Percentiles rank a stretch among this genome's conserved stretches.
Evolutionary conservation across 192 early-diverging fungal genomes (phyloP).

Genomic region (Backusella liffmaniae): DNA sequence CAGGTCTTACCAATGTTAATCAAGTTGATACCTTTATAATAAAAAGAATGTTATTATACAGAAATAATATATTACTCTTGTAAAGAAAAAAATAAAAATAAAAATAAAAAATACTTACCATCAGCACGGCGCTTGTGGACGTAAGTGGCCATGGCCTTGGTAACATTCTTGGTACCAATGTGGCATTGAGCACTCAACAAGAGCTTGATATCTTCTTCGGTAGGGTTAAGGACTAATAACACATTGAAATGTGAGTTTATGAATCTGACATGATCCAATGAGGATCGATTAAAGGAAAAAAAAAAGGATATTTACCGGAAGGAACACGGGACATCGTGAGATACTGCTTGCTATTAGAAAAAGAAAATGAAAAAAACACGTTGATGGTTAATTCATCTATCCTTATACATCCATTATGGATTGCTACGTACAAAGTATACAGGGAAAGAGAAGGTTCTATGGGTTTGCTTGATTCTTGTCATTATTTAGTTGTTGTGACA

Average conservation of each 20-base stretch:
- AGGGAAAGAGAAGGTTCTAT: slow-evolving; percentile 25
- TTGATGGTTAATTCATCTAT: slow-evolving; percentile 14
- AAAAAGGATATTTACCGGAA: slow-evolving; percentile 15
- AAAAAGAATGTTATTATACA: not conserved
- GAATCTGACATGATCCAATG: not conserved
- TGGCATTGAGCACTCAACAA: slow-evolving; percentile 96
- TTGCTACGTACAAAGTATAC: slow-evolving; percentile 23
- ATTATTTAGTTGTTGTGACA: not conserved
- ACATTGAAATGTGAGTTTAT: not conserved
- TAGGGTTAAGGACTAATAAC: slow-evolving; percentile 61
- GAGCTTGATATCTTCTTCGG: slow-evolving; percentile 92
- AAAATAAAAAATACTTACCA: too few species aligned
- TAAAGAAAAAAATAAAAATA: not conserved
- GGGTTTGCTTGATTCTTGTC: not conserved
- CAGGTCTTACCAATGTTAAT: slow-evolving; percentile 99
- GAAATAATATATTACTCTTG: not conserved
- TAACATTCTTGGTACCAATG: slow-evolving; percentile 98
- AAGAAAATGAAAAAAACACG: not conserved
- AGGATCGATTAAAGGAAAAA: not conserved
- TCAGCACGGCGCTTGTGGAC: slow-evolving; percentile 97
- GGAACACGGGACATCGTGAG: slow-evolving; percentile 34
- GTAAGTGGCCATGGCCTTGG: slow-evolving; percentile 93
- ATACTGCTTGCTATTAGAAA: slow-evolving; percentile 12
- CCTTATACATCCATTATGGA: not conserved
- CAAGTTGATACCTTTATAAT: slow-evolving; percentile 79